A percentile compares a stretch with the other conserved stretches of the same genome.
These are phyloP conservation scores for Blastobotrys muscicola DNA, from an alignment of 805 yeast species.

Conservation along the genomic window DNA sequence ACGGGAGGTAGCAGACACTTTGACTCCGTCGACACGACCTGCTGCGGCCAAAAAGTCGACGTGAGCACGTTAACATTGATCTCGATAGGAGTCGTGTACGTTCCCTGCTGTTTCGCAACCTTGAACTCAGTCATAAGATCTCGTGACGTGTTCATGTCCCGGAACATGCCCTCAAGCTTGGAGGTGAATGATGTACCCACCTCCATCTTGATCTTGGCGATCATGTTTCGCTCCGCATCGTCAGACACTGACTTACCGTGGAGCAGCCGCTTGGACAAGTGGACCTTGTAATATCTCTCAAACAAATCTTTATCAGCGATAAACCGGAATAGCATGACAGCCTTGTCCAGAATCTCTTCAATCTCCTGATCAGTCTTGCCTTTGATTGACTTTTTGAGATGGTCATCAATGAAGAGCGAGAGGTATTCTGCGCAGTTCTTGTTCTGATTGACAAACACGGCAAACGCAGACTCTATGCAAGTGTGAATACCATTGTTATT, in stretches of 20 bases:
- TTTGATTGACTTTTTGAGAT: slow-evolving; percentile 40
- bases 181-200: slow-evolving; percentile 72
- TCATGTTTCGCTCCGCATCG: slow-evolving; percentile 62
- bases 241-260: slow-evolving; percentile 36
- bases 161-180: slow-evolving; percentile 77
- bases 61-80: slow-evolving; percentile 49
- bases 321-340: slow-evolving; percentile 55
- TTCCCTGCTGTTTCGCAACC: background rate
- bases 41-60: slow-evolving; percentile 60
- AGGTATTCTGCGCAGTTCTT: slow-evolving; percentile 43
- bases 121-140: slow-evolving; percentile 38
- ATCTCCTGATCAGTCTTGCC: slow-evolving; percentile 38
- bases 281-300: slow-evolving; percentile 76
- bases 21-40: slow-evolving; percentile 26
- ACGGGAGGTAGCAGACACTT: slow-evolving; percentile 31
- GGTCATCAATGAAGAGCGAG: slow-evolving; percentile 50
- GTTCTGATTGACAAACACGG: slow-evolving; percentile 48
- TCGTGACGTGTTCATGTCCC: slow-evolving; percentile 57
- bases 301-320: slow-evolving; percentile 78
- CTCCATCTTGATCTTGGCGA: slow-evolving; percentile 61
- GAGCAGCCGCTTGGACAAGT: slow-evolving; percentile 71
- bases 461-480: slow-evolving; percentile 50
- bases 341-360: slow-evolving; percentile 40
- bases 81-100: slow-evolving; percentile 26
- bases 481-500: slow-evolving; percentile 36